Percentiles rank a stretch among this genome's conserved stretches.
Evolutionary conservation across 768 basidiomycete genomes (phyloP).

Genomic region (Mrakia gelida): DNA sequence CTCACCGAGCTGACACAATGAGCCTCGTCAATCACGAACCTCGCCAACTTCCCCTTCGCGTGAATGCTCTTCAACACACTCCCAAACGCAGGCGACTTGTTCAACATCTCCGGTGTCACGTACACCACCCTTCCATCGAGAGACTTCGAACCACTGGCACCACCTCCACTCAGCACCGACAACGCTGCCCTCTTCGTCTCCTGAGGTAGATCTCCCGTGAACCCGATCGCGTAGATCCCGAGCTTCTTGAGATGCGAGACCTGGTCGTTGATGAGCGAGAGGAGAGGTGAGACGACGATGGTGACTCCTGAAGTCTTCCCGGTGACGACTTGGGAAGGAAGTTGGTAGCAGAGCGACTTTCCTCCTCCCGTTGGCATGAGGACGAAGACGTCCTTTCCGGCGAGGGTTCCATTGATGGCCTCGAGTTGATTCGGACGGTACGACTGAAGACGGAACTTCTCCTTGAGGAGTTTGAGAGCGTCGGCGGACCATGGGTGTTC

Average conservation of each 20-base stretch:
- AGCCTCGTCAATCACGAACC: constrained; percentile 95
- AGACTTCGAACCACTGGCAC: not conserved
- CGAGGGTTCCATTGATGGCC: constrained; percentile 73
- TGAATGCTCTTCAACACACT: constrained; percentile 60
- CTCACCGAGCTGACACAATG: constrained; percentile 68
- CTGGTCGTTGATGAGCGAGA: constrained; percentile 87
- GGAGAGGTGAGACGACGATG: constrained; percentile 81
- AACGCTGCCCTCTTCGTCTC: constrained; percentile 42
- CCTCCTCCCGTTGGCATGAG: constrained; percentile 90
- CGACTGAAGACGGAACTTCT: constrained; percentile 58
- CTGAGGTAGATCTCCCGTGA: constrained; percentile 53
- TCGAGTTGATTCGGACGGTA: constrained; percentile 84
- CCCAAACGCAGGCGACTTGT: constrained; percentile 57
- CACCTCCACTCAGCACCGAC: constrained; percentile 6
- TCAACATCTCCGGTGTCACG: constrained; percentile 85
- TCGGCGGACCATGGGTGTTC: constrained; percentile 50
- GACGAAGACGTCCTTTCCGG: constrained; percentile 82
- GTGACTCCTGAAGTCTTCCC: constrained; percentile 77
- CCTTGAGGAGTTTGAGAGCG: constrained; percentile 54
- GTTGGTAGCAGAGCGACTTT: constrained; percentile 52
- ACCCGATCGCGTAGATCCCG: constrained; percentile 63
- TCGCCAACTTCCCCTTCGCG: constrained; percentile 57
- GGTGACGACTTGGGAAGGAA: constrained; percentile 74
- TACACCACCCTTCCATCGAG: constrained; percentile 57
- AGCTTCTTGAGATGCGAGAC: constrained; percentile 62